Conservation (phyloP, 1,284 basidiomycete genomes). For the Leccinum insolens region DNA sequence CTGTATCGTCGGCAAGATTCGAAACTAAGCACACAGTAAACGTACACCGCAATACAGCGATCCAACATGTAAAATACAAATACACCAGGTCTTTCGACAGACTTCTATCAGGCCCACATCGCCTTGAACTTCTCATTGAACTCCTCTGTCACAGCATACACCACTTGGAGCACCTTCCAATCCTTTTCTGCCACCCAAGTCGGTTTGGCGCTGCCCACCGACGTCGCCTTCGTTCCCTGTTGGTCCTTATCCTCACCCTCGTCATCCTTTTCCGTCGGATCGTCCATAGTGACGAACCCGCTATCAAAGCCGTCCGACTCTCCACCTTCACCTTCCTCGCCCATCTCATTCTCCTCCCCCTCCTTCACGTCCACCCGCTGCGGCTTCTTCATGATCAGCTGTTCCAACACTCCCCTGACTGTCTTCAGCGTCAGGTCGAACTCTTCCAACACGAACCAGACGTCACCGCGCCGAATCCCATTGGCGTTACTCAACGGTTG, state of each 20-base stretch:
- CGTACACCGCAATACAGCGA: not conserved
- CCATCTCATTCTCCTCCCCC: constrained; percentile 11
- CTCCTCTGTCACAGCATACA: constrained; percentile 46
- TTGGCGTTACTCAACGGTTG: constrained; percentile 52
- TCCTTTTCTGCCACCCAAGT: constrained; percentile 46
- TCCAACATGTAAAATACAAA: not conserved
- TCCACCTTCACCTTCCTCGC: constrained; percentile 13
- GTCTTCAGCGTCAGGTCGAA: constrained; percentile 55
- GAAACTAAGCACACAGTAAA: not conserved
- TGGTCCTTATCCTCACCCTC: constrained; percentile 17
- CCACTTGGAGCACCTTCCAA: constrained; percentile 59
- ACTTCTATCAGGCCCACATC: constrained; percentile 48
- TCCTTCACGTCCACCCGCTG: constrained; percentile 27
- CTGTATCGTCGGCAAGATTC: too few relatives aligned
- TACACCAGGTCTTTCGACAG: not conserved
- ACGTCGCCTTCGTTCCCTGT: not conserved
- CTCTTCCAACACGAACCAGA: constrained; percentile 65
- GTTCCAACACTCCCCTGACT: constrained; percentile 47
- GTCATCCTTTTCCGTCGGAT: constrained; percentile 28
- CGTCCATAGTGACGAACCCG: constrained; percentile 38
- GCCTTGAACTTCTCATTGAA: constrained; percentile 57
- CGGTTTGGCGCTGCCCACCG: constrained; percentile 37
- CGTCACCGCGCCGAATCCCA: constrained; percentile 56
- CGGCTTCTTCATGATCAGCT: constrained; percentile 43
- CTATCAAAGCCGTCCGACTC: constrained; percentile 34